Base-by-base conservation (phyloP, 2,329 filamentous ascomycete genomes). In the Chaetoscypha palmicola region DNA sequence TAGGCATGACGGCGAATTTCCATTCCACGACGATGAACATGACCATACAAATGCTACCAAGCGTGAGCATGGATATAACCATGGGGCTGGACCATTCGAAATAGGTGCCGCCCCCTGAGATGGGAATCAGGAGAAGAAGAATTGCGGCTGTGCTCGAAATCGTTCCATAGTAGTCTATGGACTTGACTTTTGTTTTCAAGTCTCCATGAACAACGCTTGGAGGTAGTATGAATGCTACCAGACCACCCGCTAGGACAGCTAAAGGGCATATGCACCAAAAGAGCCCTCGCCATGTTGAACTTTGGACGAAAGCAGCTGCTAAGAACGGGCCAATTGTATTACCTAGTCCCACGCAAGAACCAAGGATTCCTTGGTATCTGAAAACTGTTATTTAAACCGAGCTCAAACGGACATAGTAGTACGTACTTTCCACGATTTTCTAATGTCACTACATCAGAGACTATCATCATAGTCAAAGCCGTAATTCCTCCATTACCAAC, bases 401-500 rank as follows among this genome's bases (percentile, higher is more conserved):
- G 1, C 7, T 24, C 1, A n/a, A 10, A 28, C 7, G 20, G 14
- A 11, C 30, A n/a, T n/a, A n/a, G n/a, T n/a, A n/a, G n/a, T 32
- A 50, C 55, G 44, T 63, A 77, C 52, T 76, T 78, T 22, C 77
- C 77, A 50, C 77, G 66, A 51, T 78, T 69, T 54, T 77, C 68
- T 3, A 81, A 63, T 0, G 74, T 75, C 1, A 79, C 74, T 5
- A 81, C 64, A 56, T 81, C 77, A 5, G 69, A 74, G 1, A 80
- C 71, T 40, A 81, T 78, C 53, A 81, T 79, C 72, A 79, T 79
- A 3, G 71, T 66, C 35, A 81, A 59, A 17, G 73, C 76, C 21
- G 68, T 71, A 37, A 83, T 72, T 8, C 79, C 79, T 1, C 79
- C 79, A 33, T 72, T 73, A 8, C 75, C 78, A n/a, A 83, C 65